Evolutionary conservation across 805 yeast genomes (phyloP).

Genomic region (Diddensiella santjacobensis): DNA sequence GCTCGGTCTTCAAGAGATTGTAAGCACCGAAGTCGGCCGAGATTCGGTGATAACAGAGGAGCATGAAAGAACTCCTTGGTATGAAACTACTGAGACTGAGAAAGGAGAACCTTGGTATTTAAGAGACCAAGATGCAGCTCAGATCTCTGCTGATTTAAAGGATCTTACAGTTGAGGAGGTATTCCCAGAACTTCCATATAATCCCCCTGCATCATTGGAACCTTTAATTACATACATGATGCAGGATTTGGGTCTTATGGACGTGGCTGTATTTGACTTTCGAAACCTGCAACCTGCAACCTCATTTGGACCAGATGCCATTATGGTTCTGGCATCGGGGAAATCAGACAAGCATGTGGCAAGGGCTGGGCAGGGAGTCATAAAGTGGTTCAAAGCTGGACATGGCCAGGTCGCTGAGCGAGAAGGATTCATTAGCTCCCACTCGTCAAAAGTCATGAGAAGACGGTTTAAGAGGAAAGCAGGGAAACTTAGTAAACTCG

Average conservation of each 20-base stretch:
- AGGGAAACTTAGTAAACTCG: slow-evolving; percentile 40
- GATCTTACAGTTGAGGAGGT: slow-evolving; percentile 18
- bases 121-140: slow-evolving; percentile 16
- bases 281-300: slow-evolving; percentile 38
- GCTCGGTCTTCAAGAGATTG: no score
- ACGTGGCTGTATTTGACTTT: slow-evolving; percentile 63
- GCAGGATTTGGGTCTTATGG: slow-evolving; percentile 60
- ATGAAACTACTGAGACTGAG: no score
- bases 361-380: slow-evolving; percentile 61
- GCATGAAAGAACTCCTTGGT: no score
- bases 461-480: slow-evolving; percentile 42
- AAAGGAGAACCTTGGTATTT: slow-evolving; percentile 26
- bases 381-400: slow-evolving; percentile 53
- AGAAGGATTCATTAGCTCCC: slow-evolving; percentile 69
- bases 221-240: slow-evolving; percentile 47
- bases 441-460: slow-evolving; percentile 48
- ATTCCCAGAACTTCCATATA: slow-evolving; percentile 57
- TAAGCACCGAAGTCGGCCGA: no score
- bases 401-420: slow-evolving; percentile 45
- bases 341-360: slow-evolving; percentile 71
- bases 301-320: slow-evolving; percentile 39
- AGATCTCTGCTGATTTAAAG: slow-evolving; percentile 1
- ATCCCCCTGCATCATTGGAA: slow-evolving; percentile 52
- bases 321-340: slow-evolving; percentile 69
- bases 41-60: no score